Conservation (phyloP, 371 early-diverging fungal species). For the Mucor racemosus region DNA sequence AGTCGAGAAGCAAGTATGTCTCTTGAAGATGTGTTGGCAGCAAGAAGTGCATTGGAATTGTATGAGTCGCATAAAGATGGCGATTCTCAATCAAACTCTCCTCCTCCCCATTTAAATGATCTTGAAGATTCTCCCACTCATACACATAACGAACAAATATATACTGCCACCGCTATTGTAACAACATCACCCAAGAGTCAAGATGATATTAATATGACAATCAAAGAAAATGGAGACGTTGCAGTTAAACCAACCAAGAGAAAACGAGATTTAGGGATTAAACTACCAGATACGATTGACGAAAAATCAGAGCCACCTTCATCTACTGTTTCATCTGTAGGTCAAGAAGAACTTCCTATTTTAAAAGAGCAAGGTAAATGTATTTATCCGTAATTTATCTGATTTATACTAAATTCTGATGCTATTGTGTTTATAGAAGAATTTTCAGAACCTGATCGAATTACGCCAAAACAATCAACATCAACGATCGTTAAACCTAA, state of each 20-base stretch:
- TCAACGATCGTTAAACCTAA: neutral
- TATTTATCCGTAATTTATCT: neutral
- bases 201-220: neutral
- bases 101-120: neutral
- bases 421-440: neutral
- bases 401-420: neutral
- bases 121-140: neutral
- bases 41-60: constrained; percentile 41
- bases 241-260: neutral
- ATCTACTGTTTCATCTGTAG: constrained; percentile 23
- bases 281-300: constrained; percentile 13
- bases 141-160: too few relatives aligned
- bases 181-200: neutral
- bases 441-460: constrained; percentile 2
- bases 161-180: neutral
- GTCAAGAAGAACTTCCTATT: constrained; percentile 14
- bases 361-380: constrained; percentile 12
- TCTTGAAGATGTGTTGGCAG: constrained; percentile 56
- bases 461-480: neutral
- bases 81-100: neutral
- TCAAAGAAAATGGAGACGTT: neutral
- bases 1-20: constrained; percentile 65
- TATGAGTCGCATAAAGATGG: constrained; percentile 21
- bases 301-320: constrained; percentile 26
- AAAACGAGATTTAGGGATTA: constrained; percentile 8